A percentile compares a stretch with the other conserved stretches of the same genome.
These are phyloP conservation scores for Tilletia indica DNA, from an alignment of 1,284 basidiomycete genomes.

Conservation along the genomic window DNA sequence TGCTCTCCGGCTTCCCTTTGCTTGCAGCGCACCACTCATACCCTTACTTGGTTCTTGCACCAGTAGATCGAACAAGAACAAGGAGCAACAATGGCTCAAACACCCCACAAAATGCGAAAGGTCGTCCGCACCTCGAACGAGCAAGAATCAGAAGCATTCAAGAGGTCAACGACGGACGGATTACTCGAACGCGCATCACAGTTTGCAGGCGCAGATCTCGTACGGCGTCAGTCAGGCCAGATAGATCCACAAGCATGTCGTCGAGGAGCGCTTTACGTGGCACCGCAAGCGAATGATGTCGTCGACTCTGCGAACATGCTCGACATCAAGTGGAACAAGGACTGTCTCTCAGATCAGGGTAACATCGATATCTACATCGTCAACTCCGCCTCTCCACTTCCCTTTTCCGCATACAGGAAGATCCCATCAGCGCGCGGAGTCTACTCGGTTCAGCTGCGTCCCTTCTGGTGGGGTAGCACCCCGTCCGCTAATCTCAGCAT, in stretches of 20 bases:
- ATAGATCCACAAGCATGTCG: slow-evolving; percentile 25
- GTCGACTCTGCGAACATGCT: slow-evolving; percentile 38
- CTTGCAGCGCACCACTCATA: too few species aligned
- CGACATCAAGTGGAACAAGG: slow-evolving; percentile 41
- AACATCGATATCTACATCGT: slow-evolving; percentile 54
- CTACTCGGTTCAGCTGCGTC: slow-evolving; percentile 40
- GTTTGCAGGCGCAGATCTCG: neutral
- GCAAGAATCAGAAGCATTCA: neutral
- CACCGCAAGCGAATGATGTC: slow-evolving; percentile 26
- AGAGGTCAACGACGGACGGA: neutral
- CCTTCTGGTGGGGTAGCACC: slow-evolving; percentile 47
- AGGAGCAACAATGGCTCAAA: too few species aligned
- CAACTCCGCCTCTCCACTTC: slow-evolving; percentile 32
- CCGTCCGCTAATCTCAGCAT: slow-evolving; percentile 39
- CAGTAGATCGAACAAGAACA: too few species aligned
- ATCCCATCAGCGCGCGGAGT: slow-evolving; percentile 34
- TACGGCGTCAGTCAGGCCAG: neutral
- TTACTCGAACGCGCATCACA: neutral
- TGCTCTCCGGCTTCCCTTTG: too few species aligned
- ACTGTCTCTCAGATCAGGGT: slow-evolving; percentile 25
- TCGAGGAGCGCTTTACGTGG: slow-evolving; percentile 42
- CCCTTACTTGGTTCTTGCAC: too few species aligned
- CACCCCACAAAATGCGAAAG: neutral
- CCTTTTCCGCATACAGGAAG: slow-evolving; percentile 46
- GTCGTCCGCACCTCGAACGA: slow-evolving; percentile 1